Base-by-base conservation (phyloP, 2,329 filamentous ascomycete species). In the Ceratocystis destructans region DNA sequence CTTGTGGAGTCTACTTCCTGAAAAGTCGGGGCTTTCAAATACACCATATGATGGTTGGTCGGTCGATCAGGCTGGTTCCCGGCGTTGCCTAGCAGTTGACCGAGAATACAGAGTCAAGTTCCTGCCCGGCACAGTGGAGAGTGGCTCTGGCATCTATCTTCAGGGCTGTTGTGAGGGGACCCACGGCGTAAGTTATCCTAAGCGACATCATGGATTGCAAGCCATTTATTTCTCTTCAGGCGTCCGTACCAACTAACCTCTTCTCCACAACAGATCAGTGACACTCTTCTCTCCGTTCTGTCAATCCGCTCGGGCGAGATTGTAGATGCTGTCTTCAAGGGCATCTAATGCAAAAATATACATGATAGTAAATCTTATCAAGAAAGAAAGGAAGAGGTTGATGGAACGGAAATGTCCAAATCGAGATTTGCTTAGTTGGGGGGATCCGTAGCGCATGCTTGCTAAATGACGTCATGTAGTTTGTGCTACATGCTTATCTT, bases 91-190 rank as follows among this genome's bases (percentile, higher is more conserved):
- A 77, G 79, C 80, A 17, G 88, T 96, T 1, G 80, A 80, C 41
- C 83, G 93, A 64, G 84, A 96, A 74, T 97, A 97, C 75, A 82
- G 82, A 64, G 83, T 96, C 62, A 78, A 86, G 67, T 90, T 95
- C 73, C 80, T 83, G 62, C 77, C 82, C 1, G 86, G 83, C 37
- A 80, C 82, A 61, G 87, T 97, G 44, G 82, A 84, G n/a, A 73
- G 80, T 0, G 84, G 86, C 57, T 87, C 90, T 15, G 92, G 92
- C 2, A 80, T 97, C 67, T 97, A 89, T 87, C 79, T 97, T 71
- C 94, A 97, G 75, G 93, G 93, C 41, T 96, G 92, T 78, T 95
- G 91, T 74, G 92, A 97, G 79, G 85, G 82, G 69, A 96, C 91
- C 44, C 93, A 97, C 75, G 93, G 93, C 68, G 88, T 93, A 82